These are phyloP conservation scores for Hyparrhenia diplandra DNA, from an alignment of 176 grass and related monocot genomes.

Conservation along the genomic window DNA sequence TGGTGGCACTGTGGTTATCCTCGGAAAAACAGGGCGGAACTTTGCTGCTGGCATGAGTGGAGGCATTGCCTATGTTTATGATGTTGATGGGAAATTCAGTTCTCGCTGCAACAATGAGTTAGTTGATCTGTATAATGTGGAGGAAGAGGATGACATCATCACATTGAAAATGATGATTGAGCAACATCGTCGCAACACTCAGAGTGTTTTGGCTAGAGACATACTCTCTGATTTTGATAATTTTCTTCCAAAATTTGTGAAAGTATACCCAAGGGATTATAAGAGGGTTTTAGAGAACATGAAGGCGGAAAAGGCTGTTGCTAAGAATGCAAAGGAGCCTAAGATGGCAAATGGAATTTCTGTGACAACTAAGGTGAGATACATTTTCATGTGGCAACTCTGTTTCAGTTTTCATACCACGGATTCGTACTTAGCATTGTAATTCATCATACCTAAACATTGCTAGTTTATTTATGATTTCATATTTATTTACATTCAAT, in stretches of 20 bases:
- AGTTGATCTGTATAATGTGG: conserved; percentile 83
- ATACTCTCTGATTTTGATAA: conserved; percentile 74
- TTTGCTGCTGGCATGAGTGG: conserved; percentile 99
- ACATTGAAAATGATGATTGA: conserved; percentile 96
- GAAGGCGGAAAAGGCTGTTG: conserved; percentile 54
- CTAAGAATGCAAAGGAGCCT: conserved; percentile 45
- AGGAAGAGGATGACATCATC: conserved; percentile 84
- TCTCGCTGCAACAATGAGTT: conserved; percentile 75
- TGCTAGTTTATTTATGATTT: background rate
- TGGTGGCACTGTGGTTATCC: conserved; percentile 82
- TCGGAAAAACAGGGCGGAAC: conserved; percentile 92
- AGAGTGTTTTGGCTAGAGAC: conserved; percentile 66
- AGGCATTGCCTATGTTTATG: conserved; percentile 87
- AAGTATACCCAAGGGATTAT: conserved; percentile 93
- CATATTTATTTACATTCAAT: background rate
- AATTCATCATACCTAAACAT: background rate
- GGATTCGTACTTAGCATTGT: background rate
- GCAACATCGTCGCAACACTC: conserved; percentile 78
- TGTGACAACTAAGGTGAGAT: conserved; percentile 54
- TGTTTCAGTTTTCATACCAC: conserved; percentile 10
- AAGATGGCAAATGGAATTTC: conserved; percentile 52
- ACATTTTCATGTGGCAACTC: conserved; percentile 13
- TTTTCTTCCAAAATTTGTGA: conserved; percentile 81
- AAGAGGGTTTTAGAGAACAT: conserved; percentile 72
- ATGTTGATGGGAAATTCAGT: conserved; percentile 79